Base-by-base conservation (phyloP, 192 early-diverging fungal genomes). In the Gonapodya prolifera region DNA sequence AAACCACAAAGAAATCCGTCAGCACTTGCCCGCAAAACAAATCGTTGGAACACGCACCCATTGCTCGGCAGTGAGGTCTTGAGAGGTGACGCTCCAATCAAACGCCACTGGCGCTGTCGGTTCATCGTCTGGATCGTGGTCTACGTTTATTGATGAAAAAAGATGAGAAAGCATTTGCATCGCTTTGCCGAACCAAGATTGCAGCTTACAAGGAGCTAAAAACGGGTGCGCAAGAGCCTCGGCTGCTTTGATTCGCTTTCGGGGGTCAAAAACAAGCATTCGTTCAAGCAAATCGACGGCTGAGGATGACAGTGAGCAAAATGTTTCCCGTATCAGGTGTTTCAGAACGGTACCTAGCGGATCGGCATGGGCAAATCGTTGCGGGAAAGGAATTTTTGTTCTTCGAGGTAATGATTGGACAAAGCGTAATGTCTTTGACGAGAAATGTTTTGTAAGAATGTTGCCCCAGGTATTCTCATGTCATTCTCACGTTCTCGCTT, bases 61-160 rank as follows among this genome's bases (percentile, higher is more conserved):
- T 78, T 91, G 88, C 75, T 94, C 93, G 17, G 92, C 87, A 1
- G 92, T 90, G 80, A 95, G 84, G 76, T 98, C 94, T 0, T 92
- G 92, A 75, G 96, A 95, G 75, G 92, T 95, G 83, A 96, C 96
- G 16, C 94, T 94, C 96, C 96, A 98, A 83, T 98, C 94, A 82
- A 98, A 98, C 77, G 83, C 84, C 73, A 86, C 89, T 28, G 87
- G 89, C 33, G 92, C 92, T 23, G 84, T 85, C 8, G 95, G 95
- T 82, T 98, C 96, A 80, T 95, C 94, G 30, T 90, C 84, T 70
- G 92, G 91, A 83, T 98, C 96, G 81, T 96, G 94, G 81, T 95
- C 96, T n/a, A n/a, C n/a, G n/a, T n/a, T n/a, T n/a, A n/a, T n/a
- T n/a, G n/a, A n/a, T n/a, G n/a, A n/a, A n/a, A n/a, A n/a, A n/a